Base-by-base conservation (phyloP, 2,329 filamentous ascomycete genomes). In the Monosporascus sp. region DNA sequence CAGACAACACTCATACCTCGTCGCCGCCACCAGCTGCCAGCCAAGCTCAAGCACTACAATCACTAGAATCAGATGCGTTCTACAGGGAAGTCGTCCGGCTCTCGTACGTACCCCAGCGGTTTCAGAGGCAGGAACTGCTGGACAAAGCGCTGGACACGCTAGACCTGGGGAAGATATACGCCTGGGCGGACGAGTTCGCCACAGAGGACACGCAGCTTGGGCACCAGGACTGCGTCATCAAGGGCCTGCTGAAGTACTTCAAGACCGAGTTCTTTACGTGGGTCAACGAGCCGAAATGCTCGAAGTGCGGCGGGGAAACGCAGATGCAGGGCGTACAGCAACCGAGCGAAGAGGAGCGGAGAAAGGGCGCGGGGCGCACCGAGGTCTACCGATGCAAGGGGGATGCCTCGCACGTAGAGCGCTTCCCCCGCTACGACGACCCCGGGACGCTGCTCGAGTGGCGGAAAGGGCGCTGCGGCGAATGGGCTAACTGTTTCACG, bases 401-500 rank as follows among this genome's bases (percentile, higher is more conserved):
- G 0, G 85, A 85, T 56, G 75, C 93, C 70, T 82, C 85, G 48
- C 81, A 85, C 31, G 90, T 86, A 66, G 93, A 97, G 70, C 85
- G 93, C 58, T 99, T 97, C 62, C 92, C 94, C 39, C 85, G 94
- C 56, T 99, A 96, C 70, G 93, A 90, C 55, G 94, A 99, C 68
- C 93, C 96, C 25, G 97, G 95, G 85, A 87, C 91, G 49, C 74
- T 97, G 56, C 76, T 99, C 43, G 88, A 97, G 70, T 95, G 90
- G 27, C 80, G 89, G 61, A 82, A 88, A 61, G 94, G 94, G 37
- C 86, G 94, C 62, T 88, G 88, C 57, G 94, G 94, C 57, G 94
- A 99, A 75, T 99, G 94, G 91, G 91, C 90, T 60, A 97, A 97
- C 74, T 97, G 93, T 78, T 99, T 99, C 75, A 94, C 88, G 74